phyloP scores from a whole-genome alignment of 352 stramenopile genomes.

The Phytopythium aichiense region DNA sequence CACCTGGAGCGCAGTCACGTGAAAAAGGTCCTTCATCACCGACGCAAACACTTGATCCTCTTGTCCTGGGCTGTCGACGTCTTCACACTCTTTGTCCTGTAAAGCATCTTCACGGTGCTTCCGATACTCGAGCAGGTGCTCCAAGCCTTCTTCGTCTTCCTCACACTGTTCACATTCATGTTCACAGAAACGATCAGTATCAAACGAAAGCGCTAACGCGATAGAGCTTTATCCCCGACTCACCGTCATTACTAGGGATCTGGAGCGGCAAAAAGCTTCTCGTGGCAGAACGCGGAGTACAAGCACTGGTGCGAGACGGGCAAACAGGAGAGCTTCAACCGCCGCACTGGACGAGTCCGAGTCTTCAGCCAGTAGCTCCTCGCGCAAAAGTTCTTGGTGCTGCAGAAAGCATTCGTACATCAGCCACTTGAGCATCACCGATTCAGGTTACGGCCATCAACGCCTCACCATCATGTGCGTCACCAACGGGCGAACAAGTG shows the following conservation, averaged over 20 bases:
- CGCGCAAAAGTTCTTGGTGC: conserved; percentile 35
- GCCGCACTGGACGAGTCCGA: conserved; percentile 21
- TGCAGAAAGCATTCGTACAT: conserved; percentile 12
- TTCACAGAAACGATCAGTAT: background rate
- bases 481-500: conserved; percentile 17
- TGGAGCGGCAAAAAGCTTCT: conserved; percentile 12
- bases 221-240: background rate
- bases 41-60: background rate
- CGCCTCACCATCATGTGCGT: conserved; percentile 34
- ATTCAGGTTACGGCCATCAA: background rate
- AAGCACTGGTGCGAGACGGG: conserved; percentile 48
- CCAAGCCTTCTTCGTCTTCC: background rate
- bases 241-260: conserved; percentile 17
- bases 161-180: background rate
- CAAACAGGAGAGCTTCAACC: conserved; percentile 57
- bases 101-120: background rate
- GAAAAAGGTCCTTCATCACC: conserved; percentile 23
- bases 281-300: conserved; percentile 59
- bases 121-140: background rate
- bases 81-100: conserved; percentile 5
- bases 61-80: background rate
- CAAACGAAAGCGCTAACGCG: background rate
- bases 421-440: background rate
- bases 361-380: conserved; percentile 41
- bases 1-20: conserved; percentile 32